Evolutionary conservation across 2,329 filamentous ascomycete species (phyloP).

Genomic region (Leptographium flavum): DNA sequence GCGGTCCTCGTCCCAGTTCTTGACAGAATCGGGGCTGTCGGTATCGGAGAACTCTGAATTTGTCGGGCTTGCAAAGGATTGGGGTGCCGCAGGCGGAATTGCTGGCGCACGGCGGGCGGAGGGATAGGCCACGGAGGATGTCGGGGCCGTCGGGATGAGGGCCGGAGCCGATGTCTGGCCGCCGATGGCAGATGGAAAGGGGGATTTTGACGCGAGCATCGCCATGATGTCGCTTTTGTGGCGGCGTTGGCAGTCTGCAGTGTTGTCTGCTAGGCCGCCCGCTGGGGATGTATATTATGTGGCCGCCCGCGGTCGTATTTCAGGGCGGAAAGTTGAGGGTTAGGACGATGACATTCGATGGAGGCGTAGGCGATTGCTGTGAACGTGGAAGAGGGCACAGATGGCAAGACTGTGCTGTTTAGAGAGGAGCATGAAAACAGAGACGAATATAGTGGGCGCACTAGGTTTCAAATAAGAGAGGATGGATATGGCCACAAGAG

Average conservation of each 20-base stretch:
- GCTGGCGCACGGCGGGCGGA: constrained; percentile 37
- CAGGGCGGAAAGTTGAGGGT: too few species aligned
- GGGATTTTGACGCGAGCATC: constrained; percentile 63
- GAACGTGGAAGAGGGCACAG: constrained; percentile 3
- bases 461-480: constrained; percentile 11
- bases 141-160: constrained; percentile 29
- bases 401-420: constrained; percentile 1
- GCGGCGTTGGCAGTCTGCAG: neutral
- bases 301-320: too few species aligned
- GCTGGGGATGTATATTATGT: too few species aligned
- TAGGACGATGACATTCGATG: too few species aligned
- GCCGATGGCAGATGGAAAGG: constrained; percentile 46
- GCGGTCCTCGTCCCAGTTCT: constrained; percentile 81
- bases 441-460: constrained; percentile 6
- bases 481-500: neutral
- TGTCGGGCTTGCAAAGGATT: constrained; percentile 66
- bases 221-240: constrained; percentile 36
- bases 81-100: constrained; percentile 29
- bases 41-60: constrained; percentile 85
- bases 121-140: constrained; percentile 28
- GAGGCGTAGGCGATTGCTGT: too few species aligned
- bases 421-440: neutral
- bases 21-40: constrained; percentile 60
- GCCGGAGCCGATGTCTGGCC: constrained; percentile 23
- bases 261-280: too few species aligned